Evolutionary conservation across 2,329 filamentous ascomycete genomes (phyloP), one percentile per base, ranked within the genome.

Genomic region (Teratosphaeria pseudoeucalypti): DNA sequence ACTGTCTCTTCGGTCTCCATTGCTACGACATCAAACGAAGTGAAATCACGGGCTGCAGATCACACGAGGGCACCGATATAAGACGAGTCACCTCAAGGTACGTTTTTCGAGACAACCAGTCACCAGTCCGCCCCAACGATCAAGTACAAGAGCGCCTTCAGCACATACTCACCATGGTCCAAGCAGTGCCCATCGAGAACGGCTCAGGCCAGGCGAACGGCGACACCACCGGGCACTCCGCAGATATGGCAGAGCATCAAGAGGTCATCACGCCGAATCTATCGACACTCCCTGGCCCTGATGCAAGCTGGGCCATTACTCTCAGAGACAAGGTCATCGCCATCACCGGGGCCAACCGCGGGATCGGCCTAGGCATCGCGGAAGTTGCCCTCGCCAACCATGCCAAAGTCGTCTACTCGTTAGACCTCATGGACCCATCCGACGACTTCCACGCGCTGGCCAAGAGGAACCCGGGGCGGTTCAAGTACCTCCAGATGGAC

Each of bases 281-380:
- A 12, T 64, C 61, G 11, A 79, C 77, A 52, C 69, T 76, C 64
- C 77, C 77, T 0, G 67, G 70, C n/a, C 67, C 74, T n/a, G 70
- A 77, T 58, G 73, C 75, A 60, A 74, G 73, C 68, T 79, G 76
- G 76, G 74, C 76, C 59, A 75, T 79, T 6, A 75, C 73, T 1
- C 70, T 79, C 19, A 71, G 70, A 57, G 71, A 73, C 64, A 79
- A 79, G 62, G 65, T 78, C 65, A 65, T 74, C 64, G 68, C 74
- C 47, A 70, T 74, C 57, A 76, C 74, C 4, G 73, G 74, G 19
- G 66, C 67, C 6, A 70, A 70, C 56, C 58, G 67, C 52, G 67
- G 67, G 12, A 70, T 70, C 34, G 67, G 67, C 12, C 62, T 70
- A 12, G 68, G 68, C 16, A 69, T 71, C 19, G 68, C 68, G 23